phyloP scores from a whole-genome alignment of 257 asterid genomes.

The Solanum rostratum region DNA sequence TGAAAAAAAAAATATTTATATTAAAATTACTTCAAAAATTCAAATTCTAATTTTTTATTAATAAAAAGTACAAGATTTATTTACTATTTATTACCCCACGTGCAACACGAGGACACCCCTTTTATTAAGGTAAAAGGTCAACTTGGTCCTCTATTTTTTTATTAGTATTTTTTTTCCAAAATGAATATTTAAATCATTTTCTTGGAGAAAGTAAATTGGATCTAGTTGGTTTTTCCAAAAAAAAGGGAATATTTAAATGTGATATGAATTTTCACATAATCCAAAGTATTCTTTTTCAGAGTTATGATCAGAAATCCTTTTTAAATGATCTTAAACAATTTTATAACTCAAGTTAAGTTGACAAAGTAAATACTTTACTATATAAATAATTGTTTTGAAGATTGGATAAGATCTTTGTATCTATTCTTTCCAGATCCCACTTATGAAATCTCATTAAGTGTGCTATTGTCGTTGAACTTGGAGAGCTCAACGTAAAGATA shows the following conservation, averaged over 20 bases:
- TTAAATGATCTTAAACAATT: not conserved
- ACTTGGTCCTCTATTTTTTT: not conserved
- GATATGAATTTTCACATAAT: not conserved
- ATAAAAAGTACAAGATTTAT: not conserved
- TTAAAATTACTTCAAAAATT: too few relatives aligned
- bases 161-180: not conserved
- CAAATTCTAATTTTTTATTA: too few relatives aligned
- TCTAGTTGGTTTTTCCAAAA: not conserved
- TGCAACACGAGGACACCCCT: not conserved
- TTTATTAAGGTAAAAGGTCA: not conserved
- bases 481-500: too few relatives aligned
- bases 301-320: not conserved
- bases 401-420: too few relatives aligned
- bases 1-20: too few relatives aligned
- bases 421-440: too few relatives aligned
- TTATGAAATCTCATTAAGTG: too few relatives aligned
- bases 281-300: not conserved
- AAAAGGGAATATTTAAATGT: not conserved
- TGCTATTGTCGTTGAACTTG: too few relatives aligned
- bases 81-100: not conserved
- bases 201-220: not conserved
- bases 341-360: not conserved
- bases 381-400: too few relatives aligned
- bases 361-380: not conserved
- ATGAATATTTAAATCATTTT: not conserved